Conservation (phyloP, 305 asterid genomes). For the Solanum hybrid region DNA sequence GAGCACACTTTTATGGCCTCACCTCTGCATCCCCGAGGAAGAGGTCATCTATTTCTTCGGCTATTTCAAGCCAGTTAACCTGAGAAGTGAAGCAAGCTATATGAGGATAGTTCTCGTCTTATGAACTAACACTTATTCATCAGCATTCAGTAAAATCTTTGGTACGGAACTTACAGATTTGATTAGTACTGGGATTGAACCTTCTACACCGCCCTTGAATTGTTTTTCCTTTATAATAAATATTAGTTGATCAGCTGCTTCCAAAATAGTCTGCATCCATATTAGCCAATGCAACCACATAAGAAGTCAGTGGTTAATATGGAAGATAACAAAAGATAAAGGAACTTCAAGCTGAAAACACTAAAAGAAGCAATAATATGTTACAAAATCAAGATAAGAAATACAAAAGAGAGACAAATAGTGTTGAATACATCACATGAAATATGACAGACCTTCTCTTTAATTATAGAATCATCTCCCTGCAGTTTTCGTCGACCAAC, state of each 20-base stretch:
- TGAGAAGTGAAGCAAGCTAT: conserved; percentile 15
- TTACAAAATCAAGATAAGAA: background rate
- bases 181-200: conserved; percentile 59
- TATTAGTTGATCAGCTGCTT: conserved; percentile 50
- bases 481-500: conserved; percentile 53
- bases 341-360: background rate
- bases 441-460: conserved; percentile 40
- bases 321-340: background rate
- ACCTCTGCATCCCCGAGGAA: conserved; percentile 94
- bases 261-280: conserved; percentile 53
- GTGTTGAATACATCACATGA: background rate
- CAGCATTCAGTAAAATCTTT: background rate
- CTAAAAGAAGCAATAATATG: background rate
- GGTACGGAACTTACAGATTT: conserved; percentile 36
- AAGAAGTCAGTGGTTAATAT: conserved; percentile 24
- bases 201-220: conserved; percentile 44
- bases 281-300: conserved; percentile 42
- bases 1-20: background rate
- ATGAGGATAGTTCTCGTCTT: background rate
- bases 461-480: conserved; percentile 57
- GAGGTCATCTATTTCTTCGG: conserved; percentile 72
- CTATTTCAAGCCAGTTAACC: conserved; percentile 70
- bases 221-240: conserved; percentile 42
- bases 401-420: background rate
- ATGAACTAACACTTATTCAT: background rate